Evolutionary conservation across 805 yeast species (phyloP).

Genomic region (Hermanozyma aechmeae): DNA sequence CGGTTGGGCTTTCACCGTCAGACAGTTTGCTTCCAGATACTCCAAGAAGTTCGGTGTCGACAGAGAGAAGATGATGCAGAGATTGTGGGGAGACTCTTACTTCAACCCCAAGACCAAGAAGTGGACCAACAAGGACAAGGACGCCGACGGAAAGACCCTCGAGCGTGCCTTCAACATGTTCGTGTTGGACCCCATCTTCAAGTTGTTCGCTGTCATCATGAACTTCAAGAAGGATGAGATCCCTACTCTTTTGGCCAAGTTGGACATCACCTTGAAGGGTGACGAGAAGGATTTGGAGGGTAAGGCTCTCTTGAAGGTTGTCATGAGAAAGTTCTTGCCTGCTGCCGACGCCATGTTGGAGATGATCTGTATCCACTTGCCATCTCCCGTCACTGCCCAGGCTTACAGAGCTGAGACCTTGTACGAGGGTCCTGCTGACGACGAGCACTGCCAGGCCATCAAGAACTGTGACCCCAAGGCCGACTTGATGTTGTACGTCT

Average conservation of each 20-base stretch:
- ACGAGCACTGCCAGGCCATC: slow-evolving; percentile 83
- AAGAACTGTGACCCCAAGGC: slow-evolving; percentile 98
- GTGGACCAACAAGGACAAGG: slow-evolving; percentile 95
- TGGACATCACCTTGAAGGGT: slow-evolving; percentile 87
- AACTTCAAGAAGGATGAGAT: slow-evolving; percentile 98
- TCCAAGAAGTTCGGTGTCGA: slow-evolving; percentile 99
- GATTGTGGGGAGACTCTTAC: slow-evolving; percentile 99
- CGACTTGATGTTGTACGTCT: slow-evolving; percentile 97
- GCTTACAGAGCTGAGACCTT: slow-evolving; percentile 97
- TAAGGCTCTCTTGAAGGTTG: slow-evolving; percentile 95
- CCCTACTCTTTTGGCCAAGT: slow-evolving; percentile 83
- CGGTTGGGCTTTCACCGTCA: slow-evolving; percentile 99
- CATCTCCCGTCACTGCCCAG: slow-evolving; percentile 99
- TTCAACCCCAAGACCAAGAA: slow-evolving; percentile 99
- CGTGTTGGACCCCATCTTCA: slow-evolving; percentile 97
- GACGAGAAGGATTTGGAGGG: slow-evolving; percentile 98
- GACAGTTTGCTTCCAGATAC: slow-evolving; percentile 97
- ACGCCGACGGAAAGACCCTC: slow-evolving; percentile 88
- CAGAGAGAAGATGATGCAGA: slow-evolving; percentile 95
- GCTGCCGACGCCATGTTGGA: slow-evolving; percentile 99
- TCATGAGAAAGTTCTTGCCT: slow-evolving; percentile 99
- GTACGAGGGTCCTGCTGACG: slow-evolving; percentile 98
- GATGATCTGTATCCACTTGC: slow-evolving; percentile 97
- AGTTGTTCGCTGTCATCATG: slow-evolving; percentile 94
- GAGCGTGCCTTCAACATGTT: slow-evolving; percentile 99